Conservation (phyloP, 768 basidiomycete species). For the Termitomyces sp. region DNA sequence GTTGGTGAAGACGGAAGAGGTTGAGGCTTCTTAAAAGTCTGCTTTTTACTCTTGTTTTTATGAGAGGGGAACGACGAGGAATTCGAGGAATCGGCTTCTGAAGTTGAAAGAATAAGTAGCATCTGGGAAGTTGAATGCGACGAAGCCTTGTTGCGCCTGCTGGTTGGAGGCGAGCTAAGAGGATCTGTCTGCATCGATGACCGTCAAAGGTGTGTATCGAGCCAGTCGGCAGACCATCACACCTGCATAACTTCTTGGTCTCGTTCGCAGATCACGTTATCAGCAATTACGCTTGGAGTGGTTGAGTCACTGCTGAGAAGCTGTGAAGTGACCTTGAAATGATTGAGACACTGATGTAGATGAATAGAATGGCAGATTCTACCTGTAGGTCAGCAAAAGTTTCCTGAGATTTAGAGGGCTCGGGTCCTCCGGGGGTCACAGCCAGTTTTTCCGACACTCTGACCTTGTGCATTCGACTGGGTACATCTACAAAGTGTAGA, state of each 20-base stretch:
- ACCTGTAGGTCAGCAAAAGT: neutral
- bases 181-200: constrained; percentile 1
- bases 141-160: neutral
- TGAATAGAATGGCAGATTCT: neutral
- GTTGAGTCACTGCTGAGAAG: too few species aligned
- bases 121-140: neutral
- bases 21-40: neutral
- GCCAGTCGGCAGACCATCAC: constrained; percentile 3
- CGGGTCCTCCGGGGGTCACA: neutral
- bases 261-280: neutral
- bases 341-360: neutral
- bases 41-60: neutral
- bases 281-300: neutral
- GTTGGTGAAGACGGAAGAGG: neutral
- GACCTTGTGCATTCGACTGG: neutral
- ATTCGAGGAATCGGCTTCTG: neutral
- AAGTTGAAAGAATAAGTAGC: neutral
- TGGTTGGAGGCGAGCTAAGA: neutral
- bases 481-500: constrained; percentile 15
- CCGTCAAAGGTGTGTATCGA: constrained; percentile 2
- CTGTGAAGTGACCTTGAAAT: neutral
- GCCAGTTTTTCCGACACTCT: neutral
- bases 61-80: neutral
- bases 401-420: neutral
- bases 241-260: constrained; percentile 2